Evolutionary conservation across 768 basidiomycete species (phyloP).

Genomic region (Suillus subalutaceus): DNA sequence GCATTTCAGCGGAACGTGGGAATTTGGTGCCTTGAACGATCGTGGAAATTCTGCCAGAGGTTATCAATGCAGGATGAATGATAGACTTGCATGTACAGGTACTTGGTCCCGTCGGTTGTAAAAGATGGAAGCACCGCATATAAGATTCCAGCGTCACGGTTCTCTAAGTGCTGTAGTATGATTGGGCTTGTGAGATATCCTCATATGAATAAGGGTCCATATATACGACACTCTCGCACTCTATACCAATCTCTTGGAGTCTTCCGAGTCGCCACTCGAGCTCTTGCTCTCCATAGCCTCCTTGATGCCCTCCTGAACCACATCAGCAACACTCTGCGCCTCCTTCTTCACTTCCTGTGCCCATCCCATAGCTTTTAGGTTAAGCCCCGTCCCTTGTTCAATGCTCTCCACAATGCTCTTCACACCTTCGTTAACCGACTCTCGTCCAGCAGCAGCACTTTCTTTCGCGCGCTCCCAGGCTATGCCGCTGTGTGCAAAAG

Average conservation of each 20-base stretch:
- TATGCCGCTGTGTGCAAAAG: conserved; percentile 63
- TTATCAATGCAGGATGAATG: not conserved
- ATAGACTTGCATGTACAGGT: not conserved
- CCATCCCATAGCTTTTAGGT: conserved; percentile 63
- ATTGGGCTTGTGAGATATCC: not conserved
- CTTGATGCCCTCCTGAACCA: conserved; percentile 30
- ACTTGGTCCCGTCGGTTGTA: not conserved
- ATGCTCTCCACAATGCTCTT: conserved; percentile 52
- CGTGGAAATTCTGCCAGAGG: no score
- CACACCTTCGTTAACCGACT: conserved; percentile 47
- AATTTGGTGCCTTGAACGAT: not conserved
- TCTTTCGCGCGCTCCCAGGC: conserved; percentile 60
- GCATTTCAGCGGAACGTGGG: not conserved
- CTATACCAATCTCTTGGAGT: conserved; percentile 7
- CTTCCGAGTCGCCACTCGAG: not conserved
- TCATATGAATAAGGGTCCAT: not conserved
- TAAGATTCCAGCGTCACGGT: not conserved
- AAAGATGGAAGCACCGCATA: not conserved
- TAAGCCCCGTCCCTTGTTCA: conserved; percentile 75
- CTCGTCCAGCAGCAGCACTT: conserved; percentile 48
- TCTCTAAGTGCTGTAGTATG: not conserved
- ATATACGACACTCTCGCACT: not conserved
- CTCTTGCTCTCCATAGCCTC: conserved; percentile 14
- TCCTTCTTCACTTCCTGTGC: conserved; percentile 27
- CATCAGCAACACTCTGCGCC: conserved; percentile 24